Percentiles rank a stretch among this genome's conserved stretches.
Conservation (phyloP, 345 rosid species). For the Salix brachista region DNA sequence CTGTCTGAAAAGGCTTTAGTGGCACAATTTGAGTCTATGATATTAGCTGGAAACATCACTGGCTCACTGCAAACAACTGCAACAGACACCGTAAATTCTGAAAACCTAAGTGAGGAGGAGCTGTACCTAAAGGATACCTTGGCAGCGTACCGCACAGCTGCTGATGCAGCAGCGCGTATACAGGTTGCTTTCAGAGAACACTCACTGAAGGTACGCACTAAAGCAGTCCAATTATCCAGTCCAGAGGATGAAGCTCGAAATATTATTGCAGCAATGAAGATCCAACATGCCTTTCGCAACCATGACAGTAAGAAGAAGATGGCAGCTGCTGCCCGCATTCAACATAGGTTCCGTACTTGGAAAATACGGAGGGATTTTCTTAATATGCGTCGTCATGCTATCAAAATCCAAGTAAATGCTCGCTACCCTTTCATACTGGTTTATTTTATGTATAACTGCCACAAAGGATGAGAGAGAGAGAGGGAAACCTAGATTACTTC, state of each 20-base stretch:
- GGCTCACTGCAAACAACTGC: slow-evolving; percentile 54
- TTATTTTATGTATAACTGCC: neutral
- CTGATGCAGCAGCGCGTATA: slow-evolving; percentile 92
- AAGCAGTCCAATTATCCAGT: slow-evolving; percentile 37
- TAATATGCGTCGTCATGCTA: slow-evolving; percentile 63
- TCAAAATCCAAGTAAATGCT: slow-evolving; percentile 77
- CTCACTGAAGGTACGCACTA: slow-evolving; percentile 51
- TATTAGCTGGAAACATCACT: slow-evolving; percentile 75
- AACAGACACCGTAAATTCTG: slow-evolving; percentile 30
- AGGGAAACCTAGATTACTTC: neutral
- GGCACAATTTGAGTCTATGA: slow-evolving; percentile 76
- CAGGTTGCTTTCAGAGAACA: slow-evolving; percentile 85
- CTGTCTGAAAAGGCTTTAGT: slow-evolving; percentile 83
- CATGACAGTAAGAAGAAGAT: slow-evolving; percentile 57
- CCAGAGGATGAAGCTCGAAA: slow-evolving; percentile 63
- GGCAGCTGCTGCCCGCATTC: slow-evolving; percentile 82
- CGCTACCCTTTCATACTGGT: neutral
- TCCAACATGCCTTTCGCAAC: slow-evolving; percentile 90
- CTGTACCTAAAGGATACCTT: slow-evolving; percentile 63
- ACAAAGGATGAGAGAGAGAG: neutral
- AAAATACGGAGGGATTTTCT: slow-evolving; percentile 67
- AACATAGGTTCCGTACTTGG: slow-evolving; percentile 86
- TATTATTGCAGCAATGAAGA: slow-evolving; percentile 88
- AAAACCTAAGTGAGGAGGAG: slow-evolving; percentile 54
- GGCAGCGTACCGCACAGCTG: slow-evolving; percentile 77